These are phyloP conservation scores for Suhomyces guaymorum DNA, from an alignment of 1,139 yeast genomes.

Conservation along the genomic window DNA sequence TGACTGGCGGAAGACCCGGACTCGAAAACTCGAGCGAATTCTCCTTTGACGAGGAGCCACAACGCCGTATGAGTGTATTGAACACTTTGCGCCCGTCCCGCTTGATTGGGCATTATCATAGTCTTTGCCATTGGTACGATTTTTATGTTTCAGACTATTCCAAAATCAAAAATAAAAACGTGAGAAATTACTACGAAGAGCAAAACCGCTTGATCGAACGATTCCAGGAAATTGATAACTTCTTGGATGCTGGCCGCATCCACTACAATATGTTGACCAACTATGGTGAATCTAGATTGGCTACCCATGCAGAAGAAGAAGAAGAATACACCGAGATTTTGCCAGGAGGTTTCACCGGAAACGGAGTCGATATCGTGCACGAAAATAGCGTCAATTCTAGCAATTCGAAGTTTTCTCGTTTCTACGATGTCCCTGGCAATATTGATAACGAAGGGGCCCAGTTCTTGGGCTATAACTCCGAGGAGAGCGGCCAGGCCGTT, in stretches of 20 bases:
- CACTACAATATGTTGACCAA: conserved; percentile 64
- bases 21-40: conserved; percentile 21
- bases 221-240: conserved; percentile 60
- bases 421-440: conserved; percentile 58
- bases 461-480: conserved; percentile 50
- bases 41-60: conserved; percentile 27
- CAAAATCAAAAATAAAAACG: conserved; percentile 22
- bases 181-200: conserved; percentile 40
- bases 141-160: conserved; percentile 25
- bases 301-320: conserved; percentile 26
- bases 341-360: too few species aligned
- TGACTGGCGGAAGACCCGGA: background rate
- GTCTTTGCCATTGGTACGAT: conserved; percentile 52
- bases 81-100: conserved; percentile 53
- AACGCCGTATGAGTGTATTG: conserved; percentile 30
- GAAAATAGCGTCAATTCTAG: conserved; percentile 10
- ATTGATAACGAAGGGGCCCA: conserved; percentile 57
- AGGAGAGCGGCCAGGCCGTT: conserved; percentile 46
- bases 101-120: conserved; percentile 54
- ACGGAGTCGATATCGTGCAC: background rate
- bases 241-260: conserved; percentile 67
- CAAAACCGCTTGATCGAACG: conserved; percentile 64
- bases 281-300: conserved; percentile 44
- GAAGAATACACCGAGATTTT: too few species aligned
- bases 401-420: conserved; percentile 28